A percentile compares a stretch with the other conserved stretches of the same genome.
Conservation (phyloP, 306 rosid species). For the Trifolium repens region DNA sequence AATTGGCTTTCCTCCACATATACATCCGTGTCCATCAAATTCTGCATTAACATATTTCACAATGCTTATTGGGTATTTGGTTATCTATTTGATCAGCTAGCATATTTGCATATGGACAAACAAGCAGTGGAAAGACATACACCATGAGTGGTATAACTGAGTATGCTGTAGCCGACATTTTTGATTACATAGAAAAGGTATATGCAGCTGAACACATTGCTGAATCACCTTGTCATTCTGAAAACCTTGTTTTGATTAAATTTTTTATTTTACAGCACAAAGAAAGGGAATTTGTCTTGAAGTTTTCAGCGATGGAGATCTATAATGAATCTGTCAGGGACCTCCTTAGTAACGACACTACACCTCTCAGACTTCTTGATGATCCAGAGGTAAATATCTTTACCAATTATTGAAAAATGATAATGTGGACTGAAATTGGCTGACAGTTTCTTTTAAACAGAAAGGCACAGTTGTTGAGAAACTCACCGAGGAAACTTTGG, state of each 20-base stretch:
- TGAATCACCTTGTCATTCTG: constrained; percentile 35
- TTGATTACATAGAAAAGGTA: constrained; percentile 68
- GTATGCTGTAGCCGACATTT: constrained; percentile 76
- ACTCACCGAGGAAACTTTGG: constrained; percentile 79
- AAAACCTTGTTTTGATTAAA: constrained; percentile 40
- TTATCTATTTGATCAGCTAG: constrained; percentile 67
- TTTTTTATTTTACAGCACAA: constrained; percentile 59
- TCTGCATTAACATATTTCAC: constrained; percentile 18
- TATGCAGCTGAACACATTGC: constrained; percentile 27
- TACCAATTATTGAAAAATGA: constrained; percentile 19
- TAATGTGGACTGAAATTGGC: constrained; percentile 6
- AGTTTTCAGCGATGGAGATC: constrained; percentile 90
- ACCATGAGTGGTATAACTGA: constrained; percentile 88
- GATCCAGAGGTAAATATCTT: constrained; percentile 84
- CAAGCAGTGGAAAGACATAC: constrained; percentile 95
- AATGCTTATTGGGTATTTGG: constrained; percentile 26
- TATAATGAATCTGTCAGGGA: constrained; percentile 97
- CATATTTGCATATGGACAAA: constrained; percentile 96
- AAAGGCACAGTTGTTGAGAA: constrained; percentile 93
- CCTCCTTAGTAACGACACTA: constrained; percentile 78
- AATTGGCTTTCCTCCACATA: constrained; percentile 30
- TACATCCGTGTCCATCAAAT: constrained; percentile 13
- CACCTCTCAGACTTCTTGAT: constrained; percentile 91
- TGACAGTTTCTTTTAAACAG: constrained; percentile 56
- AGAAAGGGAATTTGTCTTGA: constrained; percentile 80